phyloP scores from a whole-genome alignment of 106 monocot genomes.

The Dendrobium chrysotoxum region DNA sequence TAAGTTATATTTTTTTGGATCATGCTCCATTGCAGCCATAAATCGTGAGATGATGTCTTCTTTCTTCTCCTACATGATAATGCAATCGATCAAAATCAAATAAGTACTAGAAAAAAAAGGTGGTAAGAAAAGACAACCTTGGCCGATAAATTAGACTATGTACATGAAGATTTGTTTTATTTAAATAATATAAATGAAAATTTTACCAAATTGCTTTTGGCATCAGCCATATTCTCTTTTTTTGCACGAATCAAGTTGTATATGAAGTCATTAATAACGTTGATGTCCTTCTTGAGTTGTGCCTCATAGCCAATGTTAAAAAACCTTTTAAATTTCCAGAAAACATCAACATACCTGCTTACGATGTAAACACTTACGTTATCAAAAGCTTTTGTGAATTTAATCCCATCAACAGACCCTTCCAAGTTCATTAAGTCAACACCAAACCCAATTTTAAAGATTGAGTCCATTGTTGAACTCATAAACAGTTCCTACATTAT shows the following conservation, averaged over 20 bases:
- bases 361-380: constrained; percentile 16
- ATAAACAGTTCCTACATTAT: constrained; percentile 15
- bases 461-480: constrained; percentile 13
- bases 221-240: not conserved
- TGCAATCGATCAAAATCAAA: not conserved
- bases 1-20: constrained; percentile 16
- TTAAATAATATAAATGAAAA: not conserved
- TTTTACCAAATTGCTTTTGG: not conserved
- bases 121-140: too few relatives aligned
- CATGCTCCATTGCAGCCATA: constrained; percentile 12
- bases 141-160: too few relatives aligned
- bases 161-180: too few relatives aligned
- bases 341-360: constrained; percentile 22
- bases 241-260: constrained; percentile 8
- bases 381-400: constrained; percentile 50
- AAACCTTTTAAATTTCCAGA: too few relatives aligned
- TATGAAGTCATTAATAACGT: constrained; percentile 14
- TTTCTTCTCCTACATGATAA: constrained; percentile 10
- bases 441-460: constrained; percentile 52
- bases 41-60: constrained; percentile 28
- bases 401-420: constrained; percentile 25
- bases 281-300: constrained; percentile 16
- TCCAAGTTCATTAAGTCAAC: constrained; percentile 24
- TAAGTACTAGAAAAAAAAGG: not conserved
- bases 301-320: constrained; percentile 17